A percentile compares a stretch with the other conserved stretches of the same genome.
Conservation (phyloP, 2,329 filamentous ascomycete genomes). For the Trichoderma lentiforme region DNA sequence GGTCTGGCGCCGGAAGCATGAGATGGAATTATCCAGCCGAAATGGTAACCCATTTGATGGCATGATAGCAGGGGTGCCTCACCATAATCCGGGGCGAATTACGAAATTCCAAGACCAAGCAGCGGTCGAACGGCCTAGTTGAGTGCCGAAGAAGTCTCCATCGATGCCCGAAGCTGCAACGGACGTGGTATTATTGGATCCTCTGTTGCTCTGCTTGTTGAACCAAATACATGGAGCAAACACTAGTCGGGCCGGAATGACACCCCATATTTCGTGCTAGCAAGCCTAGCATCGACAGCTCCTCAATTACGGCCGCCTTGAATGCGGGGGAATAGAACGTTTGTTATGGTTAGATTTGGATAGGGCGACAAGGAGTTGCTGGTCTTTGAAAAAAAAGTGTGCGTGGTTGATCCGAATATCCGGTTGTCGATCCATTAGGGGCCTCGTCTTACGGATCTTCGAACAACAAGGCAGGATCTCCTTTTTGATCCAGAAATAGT, state of each 20-base stretch:
- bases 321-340: not conserved
- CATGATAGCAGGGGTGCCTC: not conserved
- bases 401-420: not conserved
- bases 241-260: slow-evolving; percentile 8
- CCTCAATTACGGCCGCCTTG: not conserved
- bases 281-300: not conserved
- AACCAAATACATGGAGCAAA: not conserved
- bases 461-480: not conserved
- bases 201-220: not conserved
- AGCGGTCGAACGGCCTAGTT: not conserved
- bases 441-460: not conserved
- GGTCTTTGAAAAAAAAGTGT: not conserved
- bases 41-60: not conserved
- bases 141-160: not conserved
- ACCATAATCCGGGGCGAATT: not conserved
- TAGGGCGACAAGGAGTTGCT: not conserved
- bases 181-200: not conserved
- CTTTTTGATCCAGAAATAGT: not conserved
- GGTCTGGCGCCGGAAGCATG: not conserved
- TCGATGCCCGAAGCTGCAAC: not conserved
- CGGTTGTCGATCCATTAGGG: not conserved
- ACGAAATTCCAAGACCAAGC: not conserved
- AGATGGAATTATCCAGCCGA: not conserved
- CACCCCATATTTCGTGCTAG: not conserved
- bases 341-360: not conserved